phyloP scores from a whole-genome alignment of 192 early-diverging fungal genomes.

The Entomortierella parvispora region DNA sequence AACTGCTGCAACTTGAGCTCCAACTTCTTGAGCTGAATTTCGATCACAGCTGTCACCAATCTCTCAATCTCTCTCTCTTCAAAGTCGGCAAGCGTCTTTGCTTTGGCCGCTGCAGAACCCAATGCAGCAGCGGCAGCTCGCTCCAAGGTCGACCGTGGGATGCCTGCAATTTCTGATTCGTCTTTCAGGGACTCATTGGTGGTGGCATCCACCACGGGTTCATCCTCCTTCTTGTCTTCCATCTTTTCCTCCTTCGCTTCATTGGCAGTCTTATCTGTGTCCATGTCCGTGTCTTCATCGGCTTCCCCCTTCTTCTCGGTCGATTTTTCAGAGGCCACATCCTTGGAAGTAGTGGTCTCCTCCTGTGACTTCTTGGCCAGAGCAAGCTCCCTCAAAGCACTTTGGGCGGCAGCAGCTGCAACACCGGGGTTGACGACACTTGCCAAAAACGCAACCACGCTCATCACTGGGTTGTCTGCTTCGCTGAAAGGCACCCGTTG shows the following conservation, averaged over 20 bases:
- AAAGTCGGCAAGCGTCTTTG: conserved; percentile 78
- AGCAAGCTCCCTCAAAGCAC: conserved; percentile 78
- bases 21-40: conserved; percentile 89
- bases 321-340: conserved; percentile 2
- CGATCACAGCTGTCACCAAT: conserved; percentile 83
- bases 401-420: conserved; percentile 87
- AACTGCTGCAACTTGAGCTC: conserved; percentile 95
- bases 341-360: conserved; percentile 22
- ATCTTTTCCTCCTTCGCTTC: conserved; percentile 47
- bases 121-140: conserved; percentile 88
- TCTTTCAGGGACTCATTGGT: conserved; percentile 11
- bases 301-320: neutral
- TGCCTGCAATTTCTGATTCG: conserved; percentile 21
- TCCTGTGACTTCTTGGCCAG: conserved; percentile 28
- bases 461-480: conserved; percentile 92
- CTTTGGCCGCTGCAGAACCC: conserved; percentile 93
- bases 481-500: conserved; percentile 79
- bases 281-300: neutral
- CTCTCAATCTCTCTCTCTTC: conserved; percentile 90
- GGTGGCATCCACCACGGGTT: conserved; percentile 6
- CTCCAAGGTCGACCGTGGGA: conserved; percentile 68
- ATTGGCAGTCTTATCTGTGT: neutral
- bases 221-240: conserved; percentile 27
- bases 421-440: conserved; percentile 89
- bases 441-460: conserved; percentile 88